Base-by-base conservation (phyloP, 129 eudicot species). In the Ambrosia artemisiifolia region DNA sequence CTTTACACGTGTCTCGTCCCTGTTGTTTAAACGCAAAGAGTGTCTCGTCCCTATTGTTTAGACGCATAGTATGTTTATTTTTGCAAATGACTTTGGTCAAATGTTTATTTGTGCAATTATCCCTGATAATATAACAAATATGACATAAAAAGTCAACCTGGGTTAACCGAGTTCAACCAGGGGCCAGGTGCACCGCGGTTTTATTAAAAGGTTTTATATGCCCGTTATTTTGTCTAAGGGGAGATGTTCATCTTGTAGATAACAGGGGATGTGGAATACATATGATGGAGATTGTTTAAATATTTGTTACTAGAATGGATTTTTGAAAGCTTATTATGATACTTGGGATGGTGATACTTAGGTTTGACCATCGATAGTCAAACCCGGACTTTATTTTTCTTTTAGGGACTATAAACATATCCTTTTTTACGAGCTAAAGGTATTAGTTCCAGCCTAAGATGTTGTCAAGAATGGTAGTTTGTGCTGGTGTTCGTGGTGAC, bases 191-290 rank as follows among this genome's bases (percentile, higher is more conserved):
- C 11, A 50, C 32, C 30, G 8, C 16, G 71, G 71, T 11, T 74
- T 73, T 53, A 40, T 20, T 11, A n/a, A 24, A 71, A 57, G 36
- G 33, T 71, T 55, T 55, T 11, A 56, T 71, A 55, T 71, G 49
- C 48, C 50, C 49, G 44, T 59, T 11, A 43, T 11, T 43, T 59
- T 64, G 16, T 64, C 19, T 24, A 44, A 63, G 59, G 68, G 69
- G 69, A 72, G n/a, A 24, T 71, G 30, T 67, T 70, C 65, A 55
- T 75, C 48, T 33, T 76, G 80, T 76, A 67, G 74, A 76, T 76
- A 67, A 75, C 20, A 76, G 18, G 38, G 42, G 60, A 32, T 67
- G 43, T 60, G 46, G 48, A 75, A 75, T 56, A 55, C 60, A 53
- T 65, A 51, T 66, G 60, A 55, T 57, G 9, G 63, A 56, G 16